These are phyloP conservation scores for Yamadazyma pseudoaaseri DNA, from an alignment of 1,139 yeast species.

Conservation along the genomic window DNA sequence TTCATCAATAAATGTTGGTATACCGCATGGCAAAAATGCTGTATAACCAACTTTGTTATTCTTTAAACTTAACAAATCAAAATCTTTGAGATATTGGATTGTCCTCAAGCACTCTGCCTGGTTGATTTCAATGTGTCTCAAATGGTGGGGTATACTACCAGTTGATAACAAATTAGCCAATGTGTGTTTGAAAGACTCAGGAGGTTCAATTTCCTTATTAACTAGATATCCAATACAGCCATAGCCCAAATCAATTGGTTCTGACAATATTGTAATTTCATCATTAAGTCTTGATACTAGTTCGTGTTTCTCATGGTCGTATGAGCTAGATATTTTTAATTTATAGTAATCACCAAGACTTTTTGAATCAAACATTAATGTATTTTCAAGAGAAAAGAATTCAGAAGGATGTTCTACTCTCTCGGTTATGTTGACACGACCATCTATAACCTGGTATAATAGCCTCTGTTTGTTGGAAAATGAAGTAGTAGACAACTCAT, in stretches of 20 bases:
- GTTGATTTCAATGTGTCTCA: constrained; percentile 33
- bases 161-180: constrained; percentile 39
- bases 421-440: constrained; percentile 32
- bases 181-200: constrained; percentile 34
- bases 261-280: constrained; percentile 45
- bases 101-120: constrained; percentile 37
- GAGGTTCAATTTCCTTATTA: constrained; percentile 50
- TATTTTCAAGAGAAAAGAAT: constrained; percentile 21
- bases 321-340: constrained; percentile 42
- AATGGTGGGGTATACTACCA: constrained; percentile 30
- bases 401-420: constrained; percentile 7
- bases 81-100: constrained; percentile 29
- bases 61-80: constrained; percentile 37
- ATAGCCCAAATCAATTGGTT: constrained; percentile 40
- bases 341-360: constrained; percentile 42
- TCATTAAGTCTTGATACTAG: constrained; percentile 35
- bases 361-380: constrained; percentile 35
- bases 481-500: constrained; percentile 14
- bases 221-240: constrained; percentile 64
- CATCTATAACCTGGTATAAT: constrained; percentile 69
- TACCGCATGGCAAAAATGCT: constrained; percentile 72
- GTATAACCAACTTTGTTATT: constrained; percentile 67
- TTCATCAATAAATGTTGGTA: constrained; percentile 7
- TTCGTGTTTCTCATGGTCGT: constrained; percentile 26
- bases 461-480: constrained; percentile 39